These are phyloP conservation scores for Debaryomyces subglobosus DNA, from an alignment of 1,139 yeast genomes.

Conservation along the genomic window DNA sequence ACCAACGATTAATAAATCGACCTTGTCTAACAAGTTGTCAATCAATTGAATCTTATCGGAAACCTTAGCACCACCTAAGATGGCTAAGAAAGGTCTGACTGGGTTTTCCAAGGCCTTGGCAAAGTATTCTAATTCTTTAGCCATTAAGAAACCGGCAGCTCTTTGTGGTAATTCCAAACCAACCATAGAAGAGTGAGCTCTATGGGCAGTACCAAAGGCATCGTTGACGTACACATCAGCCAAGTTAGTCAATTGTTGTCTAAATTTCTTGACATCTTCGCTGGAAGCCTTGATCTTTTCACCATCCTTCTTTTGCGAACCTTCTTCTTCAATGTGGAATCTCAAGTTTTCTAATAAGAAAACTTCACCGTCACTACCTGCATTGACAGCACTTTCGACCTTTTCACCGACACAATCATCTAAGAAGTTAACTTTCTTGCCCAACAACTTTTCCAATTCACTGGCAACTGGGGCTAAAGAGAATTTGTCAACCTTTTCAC, in stretches of 20 bases:
- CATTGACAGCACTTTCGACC: slow-evolving; percentile 75
- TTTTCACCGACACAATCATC: slow-evolving; percentile 86
- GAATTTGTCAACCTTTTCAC: slow-evolving; percentile 79
- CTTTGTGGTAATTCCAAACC: slow-evolving; percentile 91
- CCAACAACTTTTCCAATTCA: slow-evolving; percentile 77
- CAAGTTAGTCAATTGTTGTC: slow-evolving; percentile 80
- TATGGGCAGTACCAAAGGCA: slow-evolving; percentile 98
- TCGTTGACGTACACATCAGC: slow-evolving; percentile 97
- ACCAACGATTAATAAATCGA: slow-evolving; percentile 87
- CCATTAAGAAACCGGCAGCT: slow-evolving; percentile 97
- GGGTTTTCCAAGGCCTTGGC: slow-evolving; percentile 98
- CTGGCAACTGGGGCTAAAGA: slow-evolving; percentile 90
- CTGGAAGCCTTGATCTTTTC: slow-evolving; percentile 86
- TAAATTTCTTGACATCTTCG: slow-evolving; percentile 80
- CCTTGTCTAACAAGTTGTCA: slow-evolving; percentile 95
- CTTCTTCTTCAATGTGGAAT: slow-evolving; percentile 97
- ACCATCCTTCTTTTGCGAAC: slow-evolving; percentile 82
- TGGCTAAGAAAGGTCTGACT: slow-evolving; percentile 94
- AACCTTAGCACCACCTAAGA: slow-evolving; percentile 98
- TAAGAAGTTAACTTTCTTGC: slow-evolving; percentile 71
- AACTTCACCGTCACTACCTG: slow-evolving; percentile 69
- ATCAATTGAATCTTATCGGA: slow-evolving; percentile 97
- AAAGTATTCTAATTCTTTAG: slow-evolving; percentile 93
- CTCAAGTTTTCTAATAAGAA: slow-evolving; percentile 93
- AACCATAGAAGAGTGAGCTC: slow-evolving; percentile 99